These are phyloP conservation scores for Teratosphaeria nubilosa DNA, from an alignment of 2,329 filamentous ascomycete species.

Conservation along the genomic window DNA sequence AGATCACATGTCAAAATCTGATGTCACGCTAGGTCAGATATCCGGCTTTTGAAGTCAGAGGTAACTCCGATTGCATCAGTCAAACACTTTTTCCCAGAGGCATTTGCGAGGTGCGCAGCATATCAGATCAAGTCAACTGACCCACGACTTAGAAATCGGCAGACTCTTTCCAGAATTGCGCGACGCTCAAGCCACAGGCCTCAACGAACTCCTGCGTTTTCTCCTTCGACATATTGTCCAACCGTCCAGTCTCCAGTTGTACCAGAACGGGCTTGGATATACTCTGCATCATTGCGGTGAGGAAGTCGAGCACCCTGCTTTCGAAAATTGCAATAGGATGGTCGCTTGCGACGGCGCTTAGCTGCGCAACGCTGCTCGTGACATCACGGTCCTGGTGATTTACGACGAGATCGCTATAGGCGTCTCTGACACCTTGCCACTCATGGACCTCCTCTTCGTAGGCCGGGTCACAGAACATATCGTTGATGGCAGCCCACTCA, in stretches of 20 bases:
- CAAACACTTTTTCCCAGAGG: neutral
- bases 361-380: slow-evolving; percentile 6
- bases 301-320: slow-evolving; percentile 29
- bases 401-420: slow-evolving; percentile 23
- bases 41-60: no score
- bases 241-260: slow-evolving; percentile 41
- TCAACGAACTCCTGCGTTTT: slow-evolving; percentile 30
- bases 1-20: no score
- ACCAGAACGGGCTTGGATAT: slow-evolving; percentile 39
- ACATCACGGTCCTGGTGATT: slow-evolving; percentile 5
- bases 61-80: neutral
- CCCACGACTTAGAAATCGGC: neutral
- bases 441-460: slow-evolving; percentile 21
- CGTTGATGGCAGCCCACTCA: slow-evolving; percentile 7
- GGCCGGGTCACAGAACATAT: slow-evolving; percentile 27
- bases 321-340: slow-evolving; percentile 32
- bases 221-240: slow-evolving; percentile 28
- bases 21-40: no score
- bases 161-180: neutral
- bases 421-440: slow-evolving; percentile 29
- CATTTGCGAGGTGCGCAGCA: neutral
- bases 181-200: slow-evolving; percentile 12
- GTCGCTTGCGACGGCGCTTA: slow-evolving; percentile 19
- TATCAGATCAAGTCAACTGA: neutral
- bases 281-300: slow-evolving; percentile 33